These are phyloP conservation scores for Aureobasidium sp. DNA, from an alignment of 2,329 filamentous ascomycete species.

Conservation along the genomic window DNA sequence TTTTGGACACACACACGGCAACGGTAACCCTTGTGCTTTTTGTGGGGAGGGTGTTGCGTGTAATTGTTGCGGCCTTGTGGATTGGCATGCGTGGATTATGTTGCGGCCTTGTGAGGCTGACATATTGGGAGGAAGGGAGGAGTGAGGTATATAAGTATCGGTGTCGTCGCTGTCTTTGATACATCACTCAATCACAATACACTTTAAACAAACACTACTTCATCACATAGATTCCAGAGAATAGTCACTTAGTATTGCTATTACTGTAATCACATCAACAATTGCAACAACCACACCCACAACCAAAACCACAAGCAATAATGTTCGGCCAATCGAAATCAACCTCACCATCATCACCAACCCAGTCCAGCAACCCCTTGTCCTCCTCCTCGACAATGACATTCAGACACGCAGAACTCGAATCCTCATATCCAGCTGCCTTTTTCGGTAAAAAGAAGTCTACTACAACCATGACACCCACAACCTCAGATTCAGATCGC, in stretches of 20 bases:
- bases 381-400: background rate
- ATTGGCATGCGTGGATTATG: slow-evolving; percentile 7
- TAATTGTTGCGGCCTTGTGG: too few species aligned
- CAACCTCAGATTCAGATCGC: background rate
- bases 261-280: too few species aligned
- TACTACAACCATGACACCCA: too few species aligned
- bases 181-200: background rate
- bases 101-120: slow-evolving; percentile 8
- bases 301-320: too few species aligned
- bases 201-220: too few species aligned
- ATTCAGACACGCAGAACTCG: background rate
- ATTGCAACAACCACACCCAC: too few species aligned
- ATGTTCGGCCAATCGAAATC: too few species aligned
- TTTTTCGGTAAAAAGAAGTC: background rate
- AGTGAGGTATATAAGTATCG: slow-evolving; percentile 3
- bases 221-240: background rate
- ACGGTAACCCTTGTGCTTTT: background rate
- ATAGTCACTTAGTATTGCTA: too few species aligned
- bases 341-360: background rate
- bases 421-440: background rate
- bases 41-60: too few species aligned
- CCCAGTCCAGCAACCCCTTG: background rate
- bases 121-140: background rate
- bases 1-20: background rate
- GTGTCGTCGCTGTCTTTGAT: background rate